Conservation (phyloP, 805 yeast species). For the Cyberlindnera sargentensis region DNA sequence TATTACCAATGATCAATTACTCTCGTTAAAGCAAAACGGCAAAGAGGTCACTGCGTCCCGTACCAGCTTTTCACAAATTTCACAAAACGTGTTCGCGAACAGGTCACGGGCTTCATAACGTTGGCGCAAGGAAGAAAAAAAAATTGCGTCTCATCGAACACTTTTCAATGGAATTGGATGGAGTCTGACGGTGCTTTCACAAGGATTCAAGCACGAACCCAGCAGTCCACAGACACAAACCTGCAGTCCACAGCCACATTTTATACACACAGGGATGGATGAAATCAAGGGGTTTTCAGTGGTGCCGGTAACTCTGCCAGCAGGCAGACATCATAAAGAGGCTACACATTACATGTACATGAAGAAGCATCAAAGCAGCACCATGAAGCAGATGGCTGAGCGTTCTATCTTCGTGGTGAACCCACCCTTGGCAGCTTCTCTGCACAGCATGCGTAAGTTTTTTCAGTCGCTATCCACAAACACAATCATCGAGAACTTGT, state of each 20-base stretch:
- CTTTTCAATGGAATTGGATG: too few species aligned
- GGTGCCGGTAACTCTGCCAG: conserved; percentile 39
- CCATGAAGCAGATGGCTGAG: conserved; percentile 36
- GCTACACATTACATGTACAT: conserved; percentile 52
- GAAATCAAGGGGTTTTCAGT: conserved; percentile 56
- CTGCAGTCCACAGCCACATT: too few species aligned
- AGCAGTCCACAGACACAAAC: too few species aligned
- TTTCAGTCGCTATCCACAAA: conserved; percentile 57
- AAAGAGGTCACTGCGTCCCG: too few species aligned
- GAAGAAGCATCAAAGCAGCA: conserved; percentile 53
- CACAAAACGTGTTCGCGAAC: too few species aligned
- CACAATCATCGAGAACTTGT: conserved; percentile 50
- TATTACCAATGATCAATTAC: too few species aligned
- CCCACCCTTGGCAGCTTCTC: conserved; percentile 57
- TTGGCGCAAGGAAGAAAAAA: neutral
- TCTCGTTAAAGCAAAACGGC: too few species aligned
- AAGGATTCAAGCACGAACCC: too few species aligned
- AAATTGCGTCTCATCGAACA: conserved; percentile 1
- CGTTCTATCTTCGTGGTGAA: conserved; percentile 71
- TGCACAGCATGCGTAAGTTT: conserved; percentile 45
- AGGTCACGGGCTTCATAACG: neutral
- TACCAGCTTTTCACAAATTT: too few species aligned
- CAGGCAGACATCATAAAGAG: conserved; percentile 14
- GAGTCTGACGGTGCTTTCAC: too few species aligned
- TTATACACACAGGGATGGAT: conserved; percentile 5